Base-by-base conservation (phyloP, 1,139 yeast genomes). In the Yamadazyma triangularis region DNA sequence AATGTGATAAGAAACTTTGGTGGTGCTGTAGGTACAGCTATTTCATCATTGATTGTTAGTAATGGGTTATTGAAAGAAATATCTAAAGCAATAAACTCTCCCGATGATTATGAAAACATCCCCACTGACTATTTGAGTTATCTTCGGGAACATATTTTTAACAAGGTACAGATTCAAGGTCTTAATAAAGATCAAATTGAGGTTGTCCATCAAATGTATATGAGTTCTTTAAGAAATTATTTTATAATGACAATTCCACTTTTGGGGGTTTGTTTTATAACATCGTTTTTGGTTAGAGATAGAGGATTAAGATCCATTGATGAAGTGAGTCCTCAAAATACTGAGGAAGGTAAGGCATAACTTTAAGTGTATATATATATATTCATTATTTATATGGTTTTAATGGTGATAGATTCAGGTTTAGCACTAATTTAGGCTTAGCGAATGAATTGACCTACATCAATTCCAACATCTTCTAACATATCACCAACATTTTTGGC, bases 1-100 rank as follows among this genome's bases (percentile, higher is more conserved):
- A 74, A 73, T 40, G 70, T 73, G 8, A 40, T 72, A 29, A 50
- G 81, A 36, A 66, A 74, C 1, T 61, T 75, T 30, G 81, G 82
- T 23, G 79, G 78, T 15, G 69, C 80, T 2, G 46, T 53, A 12
- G 61, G 61, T n/a, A 51, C 50, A 19, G 56, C 59, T 4, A 32
- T 50, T 26, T 55, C 53, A 5, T 51, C 60, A 4, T 44, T 53
- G 13, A 49, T 50, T 20, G 50, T 54, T 7, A 48, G 53, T 23
- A 48, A 48, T 25, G 31, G 43, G 18, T 33, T 47, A 13, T 13
- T 38, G 8, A 27, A 23, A 4, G 36, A 41, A 19, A 36, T 44
- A 6, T 14, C 23, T 13, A 19, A 34, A 15, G 45, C 44, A 8
- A 19, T 38, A 10, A 15, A 23, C 9, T 15, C 28, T 19, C 38